Base-by-base conservation (phyloP, 2,329 filamentous ascomycete genomes). In the Ceratocystis destructans region DNA sequence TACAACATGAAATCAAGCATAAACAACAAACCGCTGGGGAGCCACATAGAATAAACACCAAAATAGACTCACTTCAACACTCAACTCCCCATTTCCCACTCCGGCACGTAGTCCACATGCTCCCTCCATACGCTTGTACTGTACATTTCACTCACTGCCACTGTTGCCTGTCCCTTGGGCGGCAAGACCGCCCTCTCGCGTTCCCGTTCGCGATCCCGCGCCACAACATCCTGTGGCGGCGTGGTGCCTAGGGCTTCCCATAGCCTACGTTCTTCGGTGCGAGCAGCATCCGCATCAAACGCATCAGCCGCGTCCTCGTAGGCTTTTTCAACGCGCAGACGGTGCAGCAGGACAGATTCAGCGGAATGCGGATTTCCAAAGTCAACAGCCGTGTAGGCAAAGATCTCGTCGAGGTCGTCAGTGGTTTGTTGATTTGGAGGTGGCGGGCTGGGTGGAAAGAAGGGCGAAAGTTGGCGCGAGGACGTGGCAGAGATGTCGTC, bases 241-340 rank as follows among this genome's bases (percentile, higher is more conserved):
- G 72, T 73, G 50, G 76, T 75, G 15, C 64, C 55, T 22, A 82
- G 68, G 17, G 81, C 67, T 8, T 72, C 70, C 80, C 80, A 82
- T 73, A 83, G 73, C 59, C 74, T 71, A 31, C 70, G 68, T 70
- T 82, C 80, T 41, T 78, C 79, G 28, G 72, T 70, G 55, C 74
- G 73, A 64, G 75, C 77, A 1, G 73, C 74, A 48, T 73, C 73
- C 17, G 73, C 72, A 68, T 83, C 80, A 15, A 73, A 68, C 2
- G 72, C 70, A 31, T 80, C 78, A 0, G 80, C 79, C 46, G 77
- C 74, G 12, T 71, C 73, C 68, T 82, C 80, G 55, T 79, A 76
- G 10, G 72, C 71, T 48, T 75, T 72, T 68, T 81, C 79, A 0
- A 72, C 70, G 17, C 71, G 71, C 67, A 82, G 76, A 41, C 77